phyloP scores from a whole-genome alignment of 2,329 filamentous ascomycete genomes.

The Metarhizium rileyi region DNA sequence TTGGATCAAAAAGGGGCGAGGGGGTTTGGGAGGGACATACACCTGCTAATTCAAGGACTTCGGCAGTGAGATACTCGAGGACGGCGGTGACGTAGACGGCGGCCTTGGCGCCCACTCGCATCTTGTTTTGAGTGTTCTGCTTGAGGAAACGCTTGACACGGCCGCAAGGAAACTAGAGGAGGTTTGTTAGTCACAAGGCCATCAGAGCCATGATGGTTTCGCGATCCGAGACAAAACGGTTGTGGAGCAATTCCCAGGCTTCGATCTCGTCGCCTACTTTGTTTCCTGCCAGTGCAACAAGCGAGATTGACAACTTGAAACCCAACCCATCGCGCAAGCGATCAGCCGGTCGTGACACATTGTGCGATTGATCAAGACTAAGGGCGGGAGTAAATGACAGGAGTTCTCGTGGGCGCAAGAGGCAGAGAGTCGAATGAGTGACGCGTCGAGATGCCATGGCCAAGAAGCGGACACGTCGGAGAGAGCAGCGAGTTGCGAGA shows the following conservation, averaged over 20 bases:
- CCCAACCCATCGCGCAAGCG: neutral
- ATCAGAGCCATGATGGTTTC: neutral
- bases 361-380: neutral
- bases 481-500: neutral
- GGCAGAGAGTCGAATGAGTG: conserved; percentile 8
- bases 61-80: conserved; percentile 93
- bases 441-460: conserved; percentile 5
- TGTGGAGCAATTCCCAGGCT: neutral
- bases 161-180: conserved; percentile 82
- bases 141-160: conserved; percentile 99
- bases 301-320: neutral
- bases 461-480: neutral
- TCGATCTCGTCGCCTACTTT: neutral
- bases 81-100: conserved; percentile 97
- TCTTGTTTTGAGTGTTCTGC: conserved; percentile 99
- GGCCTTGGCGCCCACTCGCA: conserved; percentile 97
- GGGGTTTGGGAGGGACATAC: conserved; percentile 49
- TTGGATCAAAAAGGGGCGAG: neutral
- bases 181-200: conserved; percentile 1
- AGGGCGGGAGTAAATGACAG: neutral
- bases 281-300: neutral
- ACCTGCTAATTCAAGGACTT: conserved; percentile 95
- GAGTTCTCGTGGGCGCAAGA: neutral
- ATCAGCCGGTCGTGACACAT: neutral
- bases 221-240: neutral